phyloP scores from a whole-genome alignment of 75 land plant species.

The Picea sitchensis region DNA sequence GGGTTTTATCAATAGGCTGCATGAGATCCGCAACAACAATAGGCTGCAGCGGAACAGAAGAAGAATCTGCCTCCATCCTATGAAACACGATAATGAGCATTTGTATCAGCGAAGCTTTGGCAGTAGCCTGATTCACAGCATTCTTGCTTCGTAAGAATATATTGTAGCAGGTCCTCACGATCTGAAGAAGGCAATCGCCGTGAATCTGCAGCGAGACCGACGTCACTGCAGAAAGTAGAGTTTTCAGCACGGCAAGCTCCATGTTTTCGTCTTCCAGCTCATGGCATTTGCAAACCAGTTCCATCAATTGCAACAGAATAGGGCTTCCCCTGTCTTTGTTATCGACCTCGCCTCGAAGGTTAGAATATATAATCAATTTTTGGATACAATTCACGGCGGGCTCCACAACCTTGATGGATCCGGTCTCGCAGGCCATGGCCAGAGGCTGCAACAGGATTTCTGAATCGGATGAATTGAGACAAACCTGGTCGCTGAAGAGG shows the following conservation, averaged over 20 bases:
- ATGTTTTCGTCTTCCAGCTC: conserved; percentile 45
- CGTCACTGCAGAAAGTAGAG: conserved; percentile 50
- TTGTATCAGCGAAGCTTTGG: conserved; percentile 65
- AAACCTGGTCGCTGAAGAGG: neutral
- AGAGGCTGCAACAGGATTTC: conserved; percentile 40
- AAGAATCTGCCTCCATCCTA: conserved; percentile 53
- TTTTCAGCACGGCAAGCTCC: conserved; percentile 49
- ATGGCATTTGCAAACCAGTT: conserved; percentile 36
- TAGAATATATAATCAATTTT: conserved; percentile 38
- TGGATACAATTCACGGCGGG: conserved; percentile 60
- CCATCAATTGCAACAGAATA: conserved; percentile 19
- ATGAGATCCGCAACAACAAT: conserved; percentile 47
- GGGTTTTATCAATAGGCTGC: conserved; percentile 42
- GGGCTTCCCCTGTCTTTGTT: neutral
- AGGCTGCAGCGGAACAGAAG: conserved; percentile 20
- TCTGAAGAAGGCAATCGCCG: conserved; percentile 37
- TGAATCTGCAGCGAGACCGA: conserved; percentile 33
- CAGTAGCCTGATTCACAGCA: conserved; percentile 62
- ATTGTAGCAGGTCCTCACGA: conserved; percentile 64
- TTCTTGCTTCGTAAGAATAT: conserved; percentile 59
- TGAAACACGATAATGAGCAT: conserved; percentile 54
- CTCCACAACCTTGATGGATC: conserved; percentile 49
- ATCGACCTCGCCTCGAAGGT: conserved; percentile 40
- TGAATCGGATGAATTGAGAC: conserved; percentile 32
- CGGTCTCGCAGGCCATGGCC: conserved; percentile 46